phyloP scores from a whole-genome alignment of 202 grass and related monocot genomes.

The Zoysia matrella region DNA sequence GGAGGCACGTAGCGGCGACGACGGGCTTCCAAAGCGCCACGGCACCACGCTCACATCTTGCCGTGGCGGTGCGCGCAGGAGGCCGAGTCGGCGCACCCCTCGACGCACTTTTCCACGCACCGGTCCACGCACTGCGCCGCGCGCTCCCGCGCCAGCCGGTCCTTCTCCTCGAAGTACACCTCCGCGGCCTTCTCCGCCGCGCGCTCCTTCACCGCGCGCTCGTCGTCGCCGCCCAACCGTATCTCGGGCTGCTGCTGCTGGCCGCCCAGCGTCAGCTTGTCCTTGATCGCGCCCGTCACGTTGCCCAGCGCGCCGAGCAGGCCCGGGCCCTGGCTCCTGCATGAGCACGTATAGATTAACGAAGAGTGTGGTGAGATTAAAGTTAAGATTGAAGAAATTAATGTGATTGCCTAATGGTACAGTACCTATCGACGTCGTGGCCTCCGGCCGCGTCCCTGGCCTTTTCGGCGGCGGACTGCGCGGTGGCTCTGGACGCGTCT shows the following conservation, averaged over 20 bases:
- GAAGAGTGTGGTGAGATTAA: no score
- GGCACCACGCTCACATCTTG: slow-evolving; percentile 45
- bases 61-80: slow-evolving; percentile 54
- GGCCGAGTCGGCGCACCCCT: slow-evolving; percentile 45
- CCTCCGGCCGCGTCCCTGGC: slow-evolving; percentile 20
- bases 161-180: slow-evolving; percentile 64
- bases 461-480: slow-evolving; percentile 48
- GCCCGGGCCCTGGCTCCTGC: slow-evolving; percentile 31
- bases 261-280: slow-evolving; percentile 64
- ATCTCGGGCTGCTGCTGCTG: slow-evolving; percentile 2
- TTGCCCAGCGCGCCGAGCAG: slow-evolving; percentile 69
- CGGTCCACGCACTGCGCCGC: slow-evolving; percentile 41
- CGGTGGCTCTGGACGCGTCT: slow-evolving; percentile 30
- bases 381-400: no score
- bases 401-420: no score
- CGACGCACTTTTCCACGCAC: slow-evolving; percentile 47
- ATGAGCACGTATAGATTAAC: no score
- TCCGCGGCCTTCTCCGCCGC: slow-evolving; percentile 54
- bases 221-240: slow-evolving; percentile 34
- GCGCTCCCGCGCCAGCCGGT: slow-evolving; percentile 26
- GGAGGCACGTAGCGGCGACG: neutral
- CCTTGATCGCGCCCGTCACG: slow-evolving; percentile 76
- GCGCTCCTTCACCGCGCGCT: slow-evolving; percentile 44
- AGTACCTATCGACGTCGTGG: slow-evolving; percentile 41
- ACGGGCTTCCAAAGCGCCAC: neutral